phyloP scores from a whole-genome alignment of 495 filamentous ascomycete species.

The Aspergillus bertholletiae region DNA sequence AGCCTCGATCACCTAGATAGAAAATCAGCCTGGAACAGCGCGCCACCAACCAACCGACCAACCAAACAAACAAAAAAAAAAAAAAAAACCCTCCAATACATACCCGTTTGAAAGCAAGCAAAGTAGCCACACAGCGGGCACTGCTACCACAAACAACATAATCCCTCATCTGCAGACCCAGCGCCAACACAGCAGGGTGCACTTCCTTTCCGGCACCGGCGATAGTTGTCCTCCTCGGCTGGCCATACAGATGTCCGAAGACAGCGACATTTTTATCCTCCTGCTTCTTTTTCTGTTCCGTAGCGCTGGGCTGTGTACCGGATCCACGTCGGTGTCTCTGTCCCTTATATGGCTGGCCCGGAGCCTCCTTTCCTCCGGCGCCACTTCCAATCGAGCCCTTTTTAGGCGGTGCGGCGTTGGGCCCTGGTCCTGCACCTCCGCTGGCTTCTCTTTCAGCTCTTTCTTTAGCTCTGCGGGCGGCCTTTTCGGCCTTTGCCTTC shows the following conservation, averaged over 20 bases:
- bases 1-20: conserved; percentile 73
- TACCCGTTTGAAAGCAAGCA: conserved; percentile 87
- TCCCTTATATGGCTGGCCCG: conserved; percentile 27
- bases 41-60: conserved; percentile 8
- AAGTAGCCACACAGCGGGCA: conserved; percentile 79
- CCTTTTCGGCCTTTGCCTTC: conserved; percentile 74
- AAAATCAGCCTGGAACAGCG: not conserved
- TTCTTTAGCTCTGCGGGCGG: conserved; percentile 64
- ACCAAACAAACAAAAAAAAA: too few relatives aligned
- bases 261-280: conserved; percentile 73
- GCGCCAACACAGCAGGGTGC: conserved; percentile 77
- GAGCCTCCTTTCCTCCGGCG: conserved; percentile 28
- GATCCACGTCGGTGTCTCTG: conserved; percentile 36
- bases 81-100: too few relatives aligned
- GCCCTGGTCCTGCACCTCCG: conserved; percentile 22
- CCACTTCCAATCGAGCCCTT: conserved; percentile 33
- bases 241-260: conserved; percentile 82
- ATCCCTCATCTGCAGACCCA: conserved; percentile 86
- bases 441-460: conserved; percentile 40
- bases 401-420: conserved; percentile 28
- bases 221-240: conserved; percentile 64
- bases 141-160: conserved; percentile 89
- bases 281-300: conserved; percentile 42
- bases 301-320: conserved; percentile 36
- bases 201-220: conserved; percentile 82